Evolutionary conservation across 1,139 yeast genomes (phyloP), one percentile per base, ranked within the genome.

Genomic region (Hemisphaericaspora lyxosophila): DNA sequence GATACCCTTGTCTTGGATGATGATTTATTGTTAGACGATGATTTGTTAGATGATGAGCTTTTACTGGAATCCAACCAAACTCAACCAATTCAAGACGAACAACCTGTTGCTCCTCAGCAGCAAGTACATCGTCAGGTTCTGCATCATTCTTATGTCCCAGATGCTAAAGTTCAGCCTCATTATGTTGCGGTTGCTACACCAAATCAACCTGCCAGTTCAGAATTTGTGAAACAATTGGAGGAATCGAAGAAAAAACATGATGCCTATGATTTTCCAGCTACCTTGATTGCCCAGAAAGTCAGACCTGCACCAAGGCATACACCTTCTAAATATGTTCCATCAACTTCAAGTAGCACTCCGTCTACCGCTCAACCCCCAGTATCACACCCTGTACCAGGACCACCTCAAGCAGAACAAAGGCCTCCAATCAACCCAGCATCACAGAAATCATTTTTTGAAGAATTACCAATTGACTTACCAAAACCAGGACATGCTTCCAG

Each of bases 201-300:
- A 16, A 25, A 27, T 14, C 31, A 22, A 4, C 29, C 33, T 19
- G 18, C 36, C 13, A 19, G 31, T 7, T 28, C 31, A 14, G 47
- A 49, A 7, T 51, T 46, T 34, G 38, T 33, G 41, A 45, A 59
- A 40, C 64, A 63, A 38, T 54, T 78, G 12, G 70, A 67, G 32
- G 60, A 60, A 17, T 68, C 68, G 17, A 80, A 81, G 55, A 73
- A 74, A 51, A 81, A 78, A 50, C 75, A 82, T 13, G 87, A 82
- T 60, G 87, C 88, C 1, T 87, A 85, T 53, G 96, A 87, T 55
- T 80, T 87, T 49, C 96, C 96, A 1, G 64, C 74, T 27, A 81
- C 73, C 38, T 60, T 86, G 36, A 64, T 85, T 19, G 67, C 73
- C 2, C 68, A 66, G 26, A 57, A 53, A 20, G 47, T 59, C 4